These are phyloP conservation scores for Phytophthora vignae DNA, from an alignment of 352 stramenopile genomes.

Conservation along the genomic window DNA sequence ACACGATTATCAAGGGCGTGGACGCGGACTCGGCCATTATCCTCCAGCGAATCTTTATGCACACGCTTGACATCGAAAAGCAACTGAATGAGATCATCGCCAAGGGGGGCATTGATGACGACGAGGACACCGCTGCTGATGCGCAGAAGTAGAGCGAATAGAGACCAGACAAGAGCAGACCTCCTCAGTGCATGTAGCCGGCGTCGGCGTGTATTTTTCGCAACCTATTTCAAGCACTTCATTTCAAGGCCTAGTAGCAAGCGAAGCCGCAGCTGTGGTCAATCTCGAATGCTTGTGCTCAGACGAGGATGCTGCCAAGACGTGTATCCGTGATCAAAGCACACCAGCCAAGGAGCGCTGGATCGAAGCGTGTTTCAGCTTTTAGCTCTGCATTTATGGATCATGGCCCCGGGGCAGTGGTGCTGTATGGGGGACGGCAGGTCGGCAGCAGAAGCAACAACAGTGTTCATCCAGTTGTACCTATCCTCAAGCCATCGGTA, in stretches of 20 bases:
- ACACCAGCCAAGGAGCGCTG: constrained; percentile 2
- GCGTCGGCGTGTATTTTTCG: constrained; percentile 3
- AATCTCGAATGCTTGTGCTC: neutral
- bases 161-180: constrained; percentile 11
- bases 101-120: constrained; percentile 30
- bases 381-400: neutral
- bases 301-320: constrained; percentile 18
- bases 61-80: constrained; percentile 68
- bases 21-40: constrained; percentile 77
- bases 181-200: constrained; percentile 9
- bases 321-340: constrained; percentile 7
- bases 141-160: constrained; percentile 10
- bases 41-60: constrained; percentile 77
- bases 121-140: constrained; percentile 7
- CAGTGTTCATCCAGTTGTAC: constrained; percentile 19
- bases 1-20: constrained; percentile 50
- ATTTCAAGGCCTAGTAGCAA: constrained; percentile 8
- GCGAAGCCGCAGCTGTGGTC: neutral
- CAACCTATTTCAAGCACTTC: neutral
- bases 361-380: constrained; percentile 9
- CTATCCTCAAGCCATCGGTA: neutral
- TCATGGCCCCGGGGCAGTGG: neutral
- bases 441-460: constrained; percentile 19
- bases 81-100: constrained; percentile 63
- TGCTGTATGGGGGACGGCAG: constrained; percentile 8